phyloP scores from a whole-genome alignment of 805 yeast genomes.

The Spathaspora sp. region DNA sequence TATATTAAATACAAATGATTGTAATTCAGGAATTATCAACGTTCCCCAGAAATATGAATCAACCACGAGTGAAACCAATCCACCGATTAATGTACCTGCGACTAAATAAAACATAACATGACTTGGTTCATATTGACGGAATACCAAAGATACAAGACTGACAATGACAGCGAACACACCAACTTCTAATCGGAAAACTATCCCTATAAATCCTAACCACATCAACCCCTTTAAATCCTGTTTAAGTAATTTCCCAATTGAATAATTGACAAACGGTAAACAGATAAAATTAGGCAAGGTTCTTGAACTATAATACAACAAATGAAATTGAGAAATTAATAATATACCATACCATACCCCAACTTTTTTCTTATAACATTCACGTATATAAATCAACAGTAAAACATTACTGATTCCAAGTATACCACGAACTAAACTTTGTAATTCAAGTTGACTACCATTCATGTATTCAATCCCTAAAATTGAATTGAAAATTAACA shows the following conservation, averaged over 20 bases:
- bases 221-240: slow-evolving; percentile 49
- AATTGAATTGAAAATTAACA: slow-evolving; percentile 10
- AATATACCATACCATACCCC: slow-evolving; percentile 61
- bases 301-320: slow-evolving; percentile 75
- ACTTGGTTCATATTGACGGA: slow-evolving; percentile 43
- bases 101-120: slow-evolving; percentile 36
- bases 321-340: slow-evolving; percentile 69
- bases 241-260: slow-evolving; percentile 46
- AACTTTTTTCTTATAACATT: slow-evolving; percentile 19
- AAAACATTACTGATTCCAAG: slow-evolving; percentile 61
- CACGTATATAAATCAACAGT: slow-evolving; percentile 50
- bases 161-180: slow-evolving; percentile 50
- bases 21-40: slow-evolving; percentile 67
- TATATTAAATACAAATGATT: slow-evolving; percentile 71
- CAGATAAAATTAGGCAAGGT: slow-evolving; percentile 86
- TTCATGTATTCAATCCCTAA: slow-evolving; percentile 17
- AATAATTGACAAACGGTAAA: slow-evolving; percentile 64
- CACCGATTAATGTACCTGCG: slow-evolving; percentile 53
- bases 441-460: slow-evolving; percentile 27
- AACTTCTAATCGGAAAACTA: slow-evolving; percentile 71
- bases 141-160: slow-evolving; percentile 41
- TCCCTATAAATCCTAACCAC: slow-evolving; percentile 57
- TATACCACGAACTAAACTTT: slow-evolving; percentile 52
- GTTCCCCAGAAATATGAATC: slow-evolving; percentile 79
- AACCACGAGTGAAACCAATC: slow-evolving; percentile 41